phyloP scores from a whole-genome alignment of 495 filamentous ascomycete genomes.

The Astrothelium macrocarpum region DNA sequence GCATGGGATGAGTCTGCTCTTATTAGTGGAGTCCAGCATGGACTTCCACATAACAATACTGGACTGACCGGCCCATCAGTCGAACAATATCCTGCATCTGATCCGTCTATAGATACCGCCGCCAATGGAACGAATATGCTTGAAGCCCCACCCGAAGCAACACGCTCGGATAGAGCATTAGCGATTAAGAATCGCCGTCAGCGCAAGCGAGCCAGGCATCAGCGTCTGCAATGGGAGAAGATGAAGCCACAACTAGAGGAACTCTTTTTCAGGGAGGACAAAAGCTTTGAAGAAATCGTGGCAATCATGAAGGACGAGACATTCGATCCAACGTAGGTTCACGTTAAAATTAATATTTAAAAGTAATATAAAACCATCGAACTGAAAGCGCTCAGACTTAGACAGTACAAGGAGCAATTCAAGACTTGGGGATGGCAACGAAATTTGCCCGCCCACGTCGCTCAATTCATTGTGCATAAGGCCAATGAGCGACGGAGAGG shows the following conservation, averaged over 20 bases:
- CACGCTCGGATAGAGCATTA: not conserved
- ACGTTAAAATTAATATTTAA: not conserved
- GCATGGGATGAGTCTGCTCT: not conserved
- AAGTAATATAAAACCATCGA: not conserved
- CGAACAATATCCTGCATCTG: not conserved
- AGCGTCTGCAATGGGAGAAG: not conserved
- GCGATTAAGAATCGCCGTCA: not conserved
- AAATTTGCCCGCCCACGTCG: not conserved
- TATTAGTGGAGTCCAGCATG: not conserved
- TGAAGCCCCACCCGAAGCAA: not conserved
- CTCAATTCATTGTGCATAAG: constrained; percentile 6
- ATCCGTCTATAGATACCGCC: not conserved
- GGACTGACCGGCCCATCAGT: not conserved
- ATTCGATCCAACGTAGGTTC: not conserved
- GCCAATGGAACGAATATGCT: not conserved
- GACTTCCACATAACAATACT: not conserved
- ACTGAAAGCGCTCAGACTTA: not conserved
- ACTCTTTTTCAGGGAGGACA: not conserved
- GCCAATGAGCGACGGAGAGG: not conserved
- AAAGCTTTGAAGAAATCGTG: not conserved
- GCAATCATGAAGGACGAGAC: not conserved
- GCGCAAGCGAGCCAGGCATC: not conserved
- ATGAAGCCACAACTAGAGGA: not conserved
- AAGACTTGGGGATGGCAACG: constrained; percentile 4
- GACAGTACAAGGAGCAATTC: constrained; percentile 9